These are phyloP conservation scores for Barnettozyma hawaiiensis DNA, from an alignment of 1,139 yeast genomes.

Conservation along the genomic window DNA sequence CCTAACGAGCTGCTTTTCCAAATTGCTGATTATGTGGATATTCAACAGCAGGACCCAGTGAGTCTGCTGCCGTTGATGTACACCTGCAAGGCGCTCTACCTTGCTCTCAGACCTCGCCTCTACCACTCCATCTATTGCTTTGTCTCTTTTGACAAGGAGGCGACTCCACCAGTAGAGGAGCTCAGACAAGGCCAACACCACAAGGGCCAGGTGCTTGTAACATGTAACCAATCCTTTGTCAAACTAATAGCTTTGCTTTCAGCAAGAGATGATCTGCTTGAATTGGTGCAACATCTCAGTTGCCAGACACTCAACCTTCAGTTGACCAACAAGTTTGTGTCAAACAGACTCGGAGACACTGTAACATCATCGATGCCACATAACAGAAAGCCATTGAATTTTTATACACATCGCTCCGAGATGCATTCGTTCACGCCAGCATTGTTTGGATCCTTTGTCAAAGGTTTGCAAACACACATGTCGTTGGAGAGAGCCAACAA, in stretches of 20 bases:
- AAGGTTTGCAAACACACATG: not conserved
- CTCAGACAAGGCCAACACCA: not conserved
- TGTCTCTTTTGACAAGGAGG: slow-evolving; percentile 4
- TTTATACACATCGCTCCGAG: slow-evolving; percentile 5
- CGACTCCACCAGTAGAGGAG: not conserved
- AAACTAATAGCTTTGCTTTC: slow-evolving; percentile 3
- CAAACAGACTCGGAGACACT: not conserved
- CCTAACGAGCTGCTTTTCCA: slow-evolving; percentile 7
- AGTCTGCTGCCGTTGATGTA: slow-evolving; percentile 5
- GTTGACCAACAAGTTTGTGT: slow-evolving; percentile 4
- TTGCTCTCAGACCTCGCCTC: slow-evolving; percentile 3
- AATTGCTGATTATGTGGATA: slow-evolving; percentile 5
- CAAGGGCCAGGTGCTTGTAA: slow-evolving; percentile 1
- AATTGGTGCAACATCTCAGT: slow-evolving; percentile 6
- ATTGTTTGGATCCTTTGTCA: slow-evolving; percentile 4
- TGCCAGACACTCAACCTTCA: slow-evolving; percentile 6
- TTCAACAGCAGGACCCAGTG: slow-evolving; percentile 2
- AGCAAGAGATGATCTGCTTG: slow-evolving; percentile 2
- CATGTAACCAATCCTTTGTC: not conserved
- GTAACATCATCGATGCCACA: not conserved
- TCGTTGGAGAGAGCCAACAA: not conserved
- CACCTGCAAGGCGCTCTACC: slow-evolving; percentile 4
- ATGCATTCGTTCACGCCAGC: not conserved
- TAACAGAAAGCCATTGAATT: slow-evolving; percentile 5
- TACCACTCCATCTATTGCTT: slow-evolving; percentile 9